Evolutionary conservation across 306 rosid genomes (phyloP).

Genomic region (Mimosa bimucronata): DNA sequence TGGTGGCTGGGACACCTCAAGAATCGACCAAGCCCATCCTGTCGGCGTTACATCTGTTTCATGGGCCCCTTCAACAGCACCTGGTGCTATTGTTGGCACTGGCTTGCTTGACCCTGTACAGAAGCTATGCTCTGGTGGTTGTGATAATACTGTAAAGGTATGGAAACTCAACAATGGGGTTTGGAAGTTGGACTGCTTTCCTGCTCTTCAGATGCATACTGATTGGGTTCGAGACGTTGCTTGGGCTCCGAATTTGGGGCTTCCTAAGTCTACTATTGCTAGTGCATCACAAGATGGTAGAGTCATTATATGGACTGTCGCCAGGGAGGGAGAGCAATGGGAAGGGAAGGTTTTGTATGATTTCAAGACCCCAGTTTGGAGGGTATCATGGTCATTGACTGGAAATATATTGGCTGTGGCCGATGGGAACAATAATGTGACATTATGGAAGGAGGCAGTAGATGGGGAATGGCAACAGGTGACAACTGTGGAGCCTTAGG

Average conservation of each 20-base stretch:
- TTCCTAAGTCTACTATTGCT: constrained; percentile 82
- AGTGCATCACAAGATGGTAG: constrained; percentile 84
- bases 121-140: constrained; percentile 88
- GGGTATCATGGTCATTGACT: constrained; percentile 88
- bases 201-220: constrained; percentile 79
- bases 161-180: constrained; percentile 78
- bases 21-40: constrained; percentile 80
- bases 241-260: constrained; percentile 92
- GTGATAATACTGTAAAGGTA: constrained; percentile 82
- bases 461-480: constrained; percentile 94
- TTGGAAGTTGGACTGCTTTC: constrained; percentile 94
- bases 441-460: constrained; percentile 84
- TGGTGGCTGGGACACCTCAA: constrained; percentile 80
- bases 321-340: constrained; percentile 90
- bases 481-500: constrained; percentile 77
- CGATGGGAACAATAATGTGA: constrained; percentile 80
- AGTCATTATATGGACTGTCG: constrained; percentile 83
- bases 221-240: constrained; percentile 94
- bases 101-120: constrained; percentile 81
- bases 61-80: constrained; percentile 89
- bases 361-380: constrained; percentile 80
- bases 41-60: constrained; percentile 91
- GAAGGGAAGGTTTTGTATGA: constrained; percentile 78
- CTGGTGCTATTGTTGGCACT: constrained; percentile 76
- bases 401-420: constrained; percentile 89